Evolutionary conservation across 768 basidiomycete genomes (phyloP), one percentile per base, ranked within the genome.

Genomic region (Mycena vitilis): DNA sequence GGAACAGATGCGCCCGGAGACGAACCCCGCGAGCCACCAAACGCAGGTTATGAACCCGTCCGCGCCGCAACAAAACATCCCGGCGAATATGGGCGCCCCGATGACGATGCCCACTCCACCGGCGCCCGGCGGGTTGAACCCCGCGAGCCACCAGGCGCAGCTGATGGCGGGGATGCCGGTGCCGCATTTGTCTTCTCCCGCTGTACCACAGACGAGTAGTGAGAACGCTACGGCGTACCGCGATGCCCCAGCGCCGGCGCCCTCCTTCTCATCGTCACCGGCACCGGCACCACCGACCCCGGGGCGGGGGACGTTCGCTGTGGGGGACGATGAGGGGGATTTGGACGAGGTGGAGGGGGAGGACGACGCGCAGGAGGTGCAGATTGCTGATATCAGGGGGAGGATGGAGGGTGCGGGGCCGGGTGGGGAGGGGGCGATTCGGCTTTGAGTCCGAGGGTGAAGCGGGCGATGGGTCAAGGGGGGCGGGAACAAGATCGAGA

Each of bases 131-230:
- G 40, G 56, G 25, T 45, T 70, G 37, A 70, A 70, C 44, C 69
- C 69, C 5, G 70, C 63, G 58, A 67, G 66, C 47, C 70, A 71
- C 59, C 70, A 71, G 63, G 66, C 70, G 36, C 70, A 71, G 70
- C 22, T 68, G 13, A 71, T 71, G 70, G 51, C 70, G 20, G 55
- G 57, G 44, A 49, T 65, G 59, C 69, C 69, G 2, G 67, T 65
- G 45, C 53, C 60, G 52, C 68, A 65, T 16, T 47, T 65, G 55
- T 20, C 47, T 13, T 11, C 48, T 18, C 23, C 45, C 36, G 4
- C 58, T 1, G 18, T 9, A 8, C 22, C 25, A 52, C 40, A 6
- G 42, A 25, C 34, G 51, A 42, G 18, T 15, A 53, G 42, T n/a
- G 18, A 38, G 22, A 42, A 47, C 25, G 30, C 40, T 6, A 45